phyloP scores from a whole-genome alignment of 495 filamentous ascomycete genomes.

The Usnea hakonensis region DNA sequence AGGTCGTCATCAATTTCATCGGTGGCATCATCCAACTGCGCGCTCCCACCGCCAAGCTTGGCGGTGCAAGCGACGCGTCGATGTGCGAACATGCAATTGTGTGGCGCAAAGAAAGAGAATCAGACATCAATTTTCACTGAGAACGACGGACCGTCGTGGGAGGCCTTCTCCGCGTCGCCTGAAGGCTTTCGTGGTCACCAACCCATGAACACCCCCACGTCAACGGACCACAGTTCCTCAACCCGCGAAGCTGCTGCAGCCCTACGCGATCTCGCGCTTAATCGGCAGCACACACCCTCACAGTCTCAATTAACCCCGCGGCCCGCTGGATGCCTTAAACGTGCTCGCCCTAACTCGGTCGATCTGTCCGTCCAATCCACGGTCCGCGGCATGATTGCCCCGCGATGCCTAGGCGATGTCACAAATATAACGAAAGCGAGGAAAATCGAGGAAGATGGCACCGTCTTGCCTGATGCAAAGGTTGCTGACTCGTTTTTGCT shows the following conservation, averaged over 20 bases:
- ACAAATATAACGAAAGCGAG: constrained; percentile 19
- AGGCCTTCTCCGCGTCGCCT: constrained; percentile 48
- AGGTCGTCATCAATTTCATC: constrained; percentile 44
- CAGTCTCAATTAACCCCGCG: constrained; percentile 16
- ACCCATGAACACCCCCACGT: constrained; percentile 47
- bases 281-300: constrained; percentile 28
- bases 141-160: constrained; percentile 30
- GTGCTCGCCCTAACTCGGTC: constrained; percentile 60
- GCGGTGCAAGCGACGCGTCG: constrained; percentile 79
- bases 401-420: constrained; percentile 19
- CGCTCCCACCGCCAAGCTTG: constrained; percentile 57
- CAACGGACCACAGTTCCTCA: constrained; percentile 38
- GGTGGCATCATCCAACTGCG: constrained; percentile 54
- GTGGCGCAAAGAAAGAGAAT: constrained; percentile 25
- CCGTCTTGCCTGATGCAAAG: constrained; percentile 35
- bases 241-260: constrained; percentile 55
- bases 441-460: constrained; percentile 27
- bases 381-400: constrained; percentile 52
- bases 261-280: constrained; percentile 54
- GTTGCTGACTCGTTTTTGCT: constrained; percentile 37
- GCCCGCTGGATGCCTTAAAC: constrained; percentile 48
- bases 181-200: constrained; percentile 41
- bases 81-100: constrained; percentile 52
- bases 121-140: constrained; percentile 9
- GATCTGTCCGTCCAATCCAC: constrained; percentile 63